Evolutionary conservation across 352 stramenopile genomes (phyloP).

Genomic region (Pythium sukuiense): DNA sequence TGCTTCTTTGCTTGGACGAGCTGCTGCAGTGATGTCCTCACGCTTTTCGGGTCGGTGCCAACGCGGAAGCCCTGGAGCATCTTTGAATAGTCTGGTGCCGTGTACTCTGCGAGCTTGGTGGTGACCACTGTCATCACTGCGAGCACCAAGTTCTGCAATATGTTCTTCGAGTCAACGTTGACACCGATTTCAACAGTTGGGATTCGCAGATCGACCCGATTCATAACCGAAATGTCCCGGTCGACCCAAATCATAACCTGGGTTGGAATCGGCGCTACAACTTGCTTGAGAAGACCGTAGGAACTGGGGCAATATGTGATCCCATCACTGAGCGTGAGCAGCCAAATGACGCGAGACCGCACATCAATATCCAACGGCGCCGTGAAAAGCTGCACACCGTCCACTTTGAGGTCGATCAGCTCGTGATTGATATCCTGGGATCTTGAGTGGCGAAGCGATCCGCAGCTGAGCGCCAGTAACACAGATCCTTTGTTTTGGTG

Average conservation of each 20-base stretch:
- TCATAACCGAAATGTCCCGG: slow-evolving; percentile 34
- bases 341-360: slow-evolving; percentile 63
- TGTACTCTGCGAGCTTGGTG: slow-evolving; percentile 46
- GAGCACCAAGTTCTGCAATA: slow-evolving; percentile 53
- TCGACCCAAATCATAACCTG: slow-evolving; percentile 61
- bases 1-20: slow-evolving; percentile 46
- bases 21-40: slow-evolving; percentile 36
- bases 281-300: slow-evolving; percentile 58
- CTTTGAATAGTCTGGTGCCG: slow-evolving; percentile 33
- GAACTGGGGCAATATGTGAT: slow-evolving; percentile 59
- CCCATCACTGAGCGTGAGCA: slow-evolving; percentile 53
- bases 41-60: slow-evolving; percentile 1
- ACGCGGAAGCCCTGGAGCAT: slow-evolving; percentile 32
- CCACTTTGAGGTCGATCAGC: slow-evolving; percentile 56
- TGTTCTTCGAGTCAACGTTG: slow-evolving; percentile 54
- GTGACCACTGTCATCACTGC: slow-evolving; percentile 38
- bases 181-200: slow-evolving; percentile 54
- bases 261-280: slow-evolving; percentile 64
- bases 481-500: slow-evolving; percentile 65
- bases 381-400: slow-evolving; percentile 66
- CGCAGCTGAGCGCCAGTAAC: slow-evolving; percentile 60
- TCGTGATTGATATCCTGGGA: slow-evolving; percentile 53
- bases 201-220: slow-evolving; percentile 59
- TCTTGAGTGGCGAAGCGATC: slow-evolving; percentile 53
- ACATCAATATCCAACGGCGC: slow-evolving; percentile 72